A percentile compares a stretch with the other conserved stretches of the same genome.
Conservation (phyloP, 2,329 filamentous ascomycete genomes). For the Fusarium metavorans region DNA sequence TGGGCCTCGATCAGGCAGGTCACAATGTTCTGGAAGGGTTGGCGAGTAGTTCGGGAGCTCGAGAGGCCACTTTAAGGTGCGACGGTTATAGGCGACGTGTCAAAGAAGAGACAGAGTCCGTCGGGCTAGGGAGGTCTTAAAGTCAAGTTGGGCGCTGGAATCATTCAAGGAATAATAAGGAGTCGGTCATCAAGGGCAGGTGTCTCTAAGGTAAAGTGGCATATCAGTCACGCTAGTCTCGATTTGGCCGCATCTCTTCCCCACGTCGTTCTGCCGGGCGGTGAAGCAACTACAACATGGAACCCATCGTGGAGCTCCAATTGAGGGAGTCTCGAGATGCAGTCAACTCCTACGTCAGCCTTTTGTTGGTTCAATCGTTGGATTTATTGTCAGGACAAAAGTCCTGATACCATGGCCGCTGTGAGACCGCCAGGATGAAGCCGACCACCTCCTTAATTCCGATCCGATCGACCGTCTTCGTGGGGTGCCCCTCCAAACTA, state of each 20-base stretch:
- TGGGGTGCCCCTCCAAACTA: constrained; percentile 46
- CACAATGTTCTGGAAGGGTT: constrained; percentile 12
- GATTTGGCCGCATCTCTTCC: constrained; percentile 43
- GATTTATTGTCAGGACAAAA: constrained; percentile 18
- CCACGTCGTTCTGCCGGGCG: constrained; percentile 53
- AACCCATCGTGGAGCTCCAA: constrained; percentile 9
- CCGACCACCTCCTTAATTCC: constrained; percentile 52
- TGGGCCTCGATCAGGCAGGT: constrained; percentile 23
- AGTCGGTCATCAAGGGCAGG: constrained; percentile 49
- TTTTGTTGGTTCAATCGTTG: not conserved
- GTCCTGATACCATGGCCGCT: constrained; percentile 51
- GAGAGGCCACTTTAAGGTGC: constrained; percentile 5
- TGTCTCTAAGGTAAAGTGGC: constrained; percentile 55
- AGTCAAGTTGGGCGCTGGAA: constrained; percentile 33
- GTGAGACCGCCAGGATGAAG: constrained; percentile 60
- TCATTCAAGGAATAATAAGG: constrained; percentile 49
- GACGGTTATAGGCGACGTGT: constrained; percentile 31
- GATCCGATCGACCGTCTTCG: constrained; percentile 49
- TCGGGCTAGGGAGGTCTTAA: constrained; percentile 23
- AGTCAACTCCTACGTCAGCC: not conserved
- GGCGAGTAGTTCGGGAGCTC: not conserved
- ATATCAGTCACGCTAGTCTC: constrained; percentile 54
- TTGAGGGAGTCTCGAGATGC: not conserved
- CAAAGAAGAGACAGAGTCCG: constrained; percentile 31
- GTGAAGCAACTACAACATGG: constrained; percentile 41